phyloP scores from a whole-genome alignment of 1,284 basidiomycete species.

The Ceratobasidium sp. region DNA sequence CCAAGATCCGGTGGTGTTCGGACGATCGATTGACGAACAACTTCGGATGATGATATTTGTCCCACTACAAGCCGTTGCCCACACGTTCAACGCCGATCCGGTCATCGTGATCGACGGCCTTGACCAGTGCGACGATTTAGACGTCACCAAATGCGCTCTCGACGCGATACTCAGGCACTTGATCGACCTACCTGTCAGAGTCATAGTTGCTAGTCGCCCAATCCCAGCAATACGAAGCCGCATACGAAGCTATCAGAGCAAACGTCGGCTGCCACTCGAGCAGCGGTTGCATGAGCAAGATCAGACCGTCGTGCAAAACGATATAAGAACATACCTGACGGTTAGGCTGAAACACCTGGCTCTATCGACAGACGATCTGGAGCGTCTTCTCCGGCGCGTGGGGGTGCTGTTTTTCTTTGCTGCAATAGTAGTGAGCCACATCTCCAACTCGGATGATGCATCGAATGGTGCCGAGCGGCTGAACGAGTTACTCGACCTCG shows the following conservation, averaged over 20 bases:
- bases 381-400: background rate
- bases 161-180: background rate
- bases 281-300: background rate
- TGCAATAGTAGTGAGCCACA: background rate
- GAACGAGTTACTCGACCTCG: too few relatives aligned
- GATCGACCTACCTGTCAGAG: background rate
- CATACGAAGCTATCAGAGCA: background rate
- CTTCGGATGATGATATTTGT: background rate
- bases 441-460: too few relatives aligned
- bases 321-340: conserved; percentile 4
- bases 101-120: conserved; percentile 23
- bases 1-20: background rate
- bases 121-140: conserved; percentile 9
- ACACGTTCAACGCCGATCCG: background rate
- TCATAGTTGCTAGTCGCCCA: background rate
- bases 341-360: background rate
- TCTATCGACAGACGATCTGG: background rate
- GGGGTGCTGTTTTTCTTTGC: background rate
- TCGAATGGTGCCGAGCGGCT: too few relatives aligned
- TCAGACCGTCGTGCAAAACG: background rate
- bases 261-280: background rate
- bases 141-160: background rate
- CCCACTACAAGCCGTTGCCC: background rate
- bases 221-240: background rate
- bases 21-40: background rate